Evolutionary conservation across 257 asterid genomes (phyloP).

Genomic region (Leonotis leonurus): DNA sequence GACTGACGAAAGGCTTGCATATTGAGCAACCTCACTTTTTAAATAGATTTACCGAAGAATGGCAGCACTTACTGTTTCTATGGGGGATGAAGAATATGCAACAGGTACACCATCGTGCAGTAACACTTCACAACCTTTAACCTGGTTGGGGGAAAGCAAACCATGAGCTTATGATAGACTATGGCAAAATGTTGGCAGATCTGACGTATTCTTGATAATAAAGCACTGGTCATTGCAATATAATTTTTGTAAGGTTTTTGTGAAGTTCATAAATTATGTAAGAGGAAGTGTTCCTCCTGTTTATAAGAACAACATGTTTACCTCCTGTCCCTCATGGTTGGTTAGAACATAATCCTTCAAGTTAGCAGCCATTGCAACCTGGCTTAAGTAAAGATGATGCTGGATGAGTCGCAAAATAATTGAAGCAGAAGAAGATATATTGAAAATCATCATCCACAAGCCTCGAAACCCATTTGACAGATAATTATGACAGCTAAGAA

Average conservation of each 20-base stretch:
- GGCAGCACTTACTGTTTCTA: slow-evolving; percentile 69
- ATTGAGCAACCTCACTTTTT: neutral
- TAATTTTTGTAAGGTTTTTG: too few species aligned
- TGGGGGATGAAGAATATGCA: slow-evolving; percentile 71
- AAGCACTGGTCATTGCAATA: too few species aligned
- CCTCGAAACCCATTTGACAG: neutral
- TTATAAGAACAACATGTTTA: slow-evolving; percentile 17
- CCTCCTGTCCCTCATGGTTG: slow-evolving; percentile 70
- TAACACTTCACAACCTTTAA: slow-evolving; percentile 73
- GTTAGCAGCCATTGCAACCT: slow-evolving; percentile 92
- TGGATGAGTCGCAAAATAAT: neutral
- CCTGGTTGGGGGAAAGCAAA: slow-evolving; percentile 36
- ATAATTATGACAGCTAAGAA: neutral
- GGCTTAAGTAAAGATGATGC: slow-evolving; percentile 2
- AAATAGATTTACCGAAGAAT: neutral
- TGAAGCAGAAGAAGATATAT: too few species aligned
- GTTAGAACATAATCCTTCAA: slow-evolving; percentile 63
- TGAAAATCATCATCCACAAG: neutral
- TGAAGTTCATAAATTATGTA: too few species aligned
- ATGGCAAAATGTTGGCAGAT: too few species aligned
- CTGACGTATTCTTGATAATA: too few species aligned
- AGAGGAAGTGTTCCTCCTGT: too few species aligned
- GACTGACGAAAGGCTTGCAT: neutral
- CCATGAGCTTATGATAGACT: too few species aligned
- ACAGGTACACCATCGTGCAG: slow-evolving; percentile 64